Evolutionary conservation across 2,329 filamentous ascomycete genomes (phyloP), one percentile per base, ranked within the genome.

Genomic region (Chrysoporthe austroafricana): DNA sequence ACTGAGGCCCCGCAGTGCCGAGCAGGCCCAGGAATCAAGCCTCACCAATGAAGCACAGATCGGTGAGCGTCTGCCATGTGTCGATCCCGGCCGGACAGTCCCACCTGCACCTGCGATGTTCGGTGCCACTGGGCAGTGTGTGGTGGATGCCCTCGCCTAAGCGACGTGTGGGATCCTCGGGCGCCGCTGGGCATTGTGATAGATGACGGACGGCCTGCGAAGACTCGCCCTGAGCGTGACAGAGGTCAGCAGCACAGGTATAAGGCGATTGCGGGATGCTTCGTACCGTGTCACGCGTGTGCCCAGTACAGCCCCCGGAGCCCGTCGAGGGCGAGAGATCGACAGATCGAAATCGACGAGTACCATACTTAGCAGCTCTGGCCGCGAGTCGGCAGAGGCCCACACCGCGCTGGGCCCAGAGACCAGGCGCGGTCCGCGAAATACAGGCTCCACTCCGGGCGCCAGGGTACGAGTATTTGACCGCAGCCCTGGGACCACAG

Each of bases 351-450:
- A 9, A n/a, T 4, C 46, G 18, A 21, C 21, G 46, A 21, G 46
- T 26, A 36, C 52, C 36, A 13, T 57, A n/a, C 8, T 9, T 57
- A n/a, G 16, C 18, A 34, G 18, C 36, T 59, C 39, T 13, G 36
- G 16, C 36, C 57, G 21, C 57, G 57, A 60, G n/a, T 60, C 36
- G 57, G 36, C 57, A 42, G 8, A 4, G 57, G n/a, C 39, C 57
- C 57, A 60, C 57, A 26, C 57, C 32, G 57, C 21, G 21, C 39
- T 60, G 57, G 57, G 42, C 57, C 39, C n/a, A 44, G 39, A 8
- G 39, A 44, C n/a, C n/a, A 60, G 57, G 57, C 57, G 57, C 57
- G 57, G 57, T 60, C 57, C 57, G 39, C 57, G 57, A 60, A 60
- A 60, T 60, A 60, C n/a, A 60, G 57, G 42, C 39, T 43, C 57